Conservation (phyloP, 176 grass and related monocot genomes). For the Triticum dicoccoides region DNA sequence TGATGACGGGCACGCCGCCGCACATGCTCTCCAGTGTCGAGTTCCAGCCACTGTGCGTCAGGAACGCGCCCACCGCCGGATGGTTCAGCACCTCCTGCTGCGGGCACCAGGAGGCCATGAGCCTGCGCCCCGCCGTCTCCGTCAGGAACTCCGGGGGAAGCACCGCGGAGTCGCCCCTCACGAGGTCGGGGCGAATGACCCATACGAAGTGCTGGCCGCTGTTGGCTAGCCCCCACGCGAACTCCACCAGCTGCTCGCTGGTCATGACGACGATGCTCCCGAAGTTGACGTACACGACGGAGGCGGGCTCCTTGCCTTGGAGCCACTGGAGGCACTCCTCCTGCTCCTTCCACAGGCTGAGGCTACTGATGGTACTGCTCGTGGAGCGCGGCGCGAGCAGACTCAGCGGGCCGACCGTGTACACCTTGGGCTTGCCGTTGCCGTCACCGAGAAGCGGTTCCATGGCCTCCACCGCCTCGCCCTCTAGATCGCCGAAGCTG, state of each 20-base stretch:
- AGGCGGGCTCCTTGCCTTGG: neutral
- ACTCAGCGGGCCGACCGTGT: neutral
- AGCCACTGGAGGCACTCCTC: neutral
- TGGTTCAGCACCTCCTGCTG: slow-evolving; percentile 69
- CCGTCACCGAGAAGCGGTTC: neutral
- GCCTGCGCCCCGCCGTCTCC: slow-evolving; percentile 44
- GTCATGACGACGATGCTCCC: slow-evolving; percentile 42
- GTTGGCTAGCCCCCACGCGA: slow-evolving; percentile 76
- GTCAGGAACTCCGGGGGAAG: slow-evolving; percentile 52
- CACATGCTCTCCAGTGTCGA: slow-evolving; percentile 61
- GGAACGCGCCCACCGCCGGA: slow-evolving; percentile 54
- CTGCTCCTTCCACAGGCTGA: neutral
- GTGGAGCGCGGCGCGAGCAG: neutral
- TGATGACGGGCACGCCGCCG: slow-evolving; percentile 64
- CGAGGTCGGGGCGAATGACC: slow-evolving; percentile 65
- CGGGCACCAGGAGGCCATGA: slow-evolving; percentile 70
- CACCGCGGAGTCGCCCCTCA: slow-evolving; percentile 50
- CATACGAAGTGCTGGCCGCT: slow-evolving; percentile 61
- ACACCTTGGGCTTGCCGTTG: neutral
- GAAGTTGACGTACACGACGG: slow-evolving; percentile 60
- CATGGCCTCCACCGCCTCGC: neutral
- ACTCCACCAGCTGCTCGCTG: slow-evolving; percentile 37
- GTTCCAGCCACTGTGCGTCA: slow-evolving; percentile 80
- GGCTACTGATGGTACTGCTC: neutral
- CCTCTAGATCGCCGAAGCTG: neutral